Conservation (phyloP, 148 eudicot genomes). For the Selenicereus undatus region DNA sequence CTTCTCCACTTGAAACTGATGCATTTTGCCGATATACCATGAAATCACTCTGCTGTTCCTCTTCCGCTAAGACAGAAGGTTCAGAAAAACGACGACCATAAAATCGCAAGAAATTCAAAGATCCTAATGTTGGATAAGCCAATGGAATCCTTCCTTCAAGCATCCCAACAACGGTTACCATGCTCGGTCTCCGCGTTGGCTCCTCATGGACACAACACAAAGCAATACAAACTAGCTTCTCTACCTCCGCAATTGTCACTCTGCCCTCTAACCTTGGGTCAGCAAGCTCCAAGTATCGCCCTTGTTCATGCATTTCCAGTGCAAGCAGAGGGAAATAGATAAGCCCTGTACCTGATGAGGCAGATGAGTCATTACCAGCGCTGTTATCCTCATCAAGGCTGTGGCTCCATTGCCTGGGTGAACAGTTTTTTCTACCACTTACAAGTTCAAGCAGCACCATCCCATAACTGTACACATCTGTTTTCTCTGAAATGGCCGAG, state of each 20-base stretch:
- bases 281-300: constrained; percentile 62
- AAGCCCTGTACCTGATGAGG: constrained; percentile 31
- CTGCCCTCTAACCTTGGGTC: constrained; percentile 68
- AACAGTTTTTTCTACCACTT: constrained; percentile 77
- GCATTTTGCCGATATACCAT: constrained; percentile 24
- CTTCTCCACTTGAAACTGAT: constrained; percentile 19
- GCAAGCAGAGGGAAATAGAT: constrained; percentile 71
- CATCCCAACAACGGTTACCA: constrained; percentile 65
- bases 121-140: constrained; percentile 45
- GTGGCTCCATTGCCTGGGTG: constrained; percentile 33
- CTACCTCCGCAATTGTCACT: constrained; percentile 51
- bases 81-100: constrained; percentile 69
- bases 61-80: constrained; percentile 41
- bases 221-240: constrained; percentile 55
- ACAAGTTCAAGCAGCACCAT: constrained; percentile 81
- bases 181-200: constrained; percentile 59
- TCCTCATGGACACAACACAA: constrained; percentile 81
- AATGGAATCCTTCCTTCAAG: constrained; percentile 54
- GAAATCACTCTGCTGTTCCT: constrained; percentile 18
- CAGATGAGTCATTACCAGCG: constrained; percentile 29
- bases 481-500: constrained; percentile 73
- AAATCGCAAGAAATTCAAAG: constrained; percentile 63
- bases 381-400: constrained; percentile 41
- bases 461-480: constrained; percentile 85
- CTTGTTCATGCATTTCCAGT: constrained; percentile 71